These are phyloP conservation scores for Phytophthora tubulina DNA, from an alignment of 352 stramenopile genomes.

Conservation along the genomic window DNA sequence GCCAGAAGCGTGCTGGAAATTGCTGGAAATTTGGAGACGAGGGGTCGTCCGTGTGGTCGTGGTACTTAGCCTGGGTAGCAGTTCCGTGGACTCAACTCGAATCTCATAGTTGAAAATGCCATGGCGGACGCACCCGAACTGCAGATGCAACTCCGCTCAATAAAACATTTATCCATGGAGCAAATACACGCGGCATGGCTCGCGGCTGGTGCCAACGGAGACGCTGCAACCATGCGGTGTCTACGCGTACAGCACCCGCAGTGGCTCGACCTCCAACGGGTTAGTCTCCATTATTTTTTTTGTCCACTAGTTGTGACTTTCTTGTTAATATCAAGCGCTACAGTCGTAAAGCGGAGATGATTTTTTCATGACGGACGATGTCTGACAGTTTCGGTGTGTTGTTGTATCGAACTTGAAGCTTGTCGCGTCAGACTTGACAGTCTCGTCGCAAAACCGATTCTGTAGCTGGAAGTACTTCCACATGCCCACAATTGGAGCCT, in stretches of 20 bases:
- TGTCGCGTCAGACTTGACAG: conserved; percentile 6
- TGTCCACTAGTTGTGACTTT: too few species aligned
- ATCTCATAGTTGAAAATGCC: conserved; percentile 16
- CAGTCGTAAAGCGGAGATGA: not conserved
- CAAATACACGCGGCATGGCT: conserved; percentile 33
- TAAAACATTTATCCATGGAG: conserved; percentile 1
- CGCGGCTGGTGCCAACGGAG: conserved; percentile 14
- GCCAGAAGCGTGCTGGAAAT: conserved; percentile 5
- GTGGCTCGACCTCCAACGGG: conserved; percentile 31
- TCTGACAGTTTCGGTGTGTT: conserved; percentile 26
- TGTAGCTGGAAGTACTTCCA: conserved; percentile 41
- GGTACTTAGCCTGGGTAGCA: not conserved
- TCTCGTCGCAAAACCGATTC: conserved; percentile 7
- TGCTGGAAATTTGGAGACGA: not conserved
- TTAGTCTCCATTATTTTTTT: not conserved
- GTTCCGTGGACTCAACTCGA: not conserved
- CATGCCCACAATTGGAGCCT: conserved; percentile 30
- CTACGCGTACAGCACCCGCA: conserved; percentile 21
- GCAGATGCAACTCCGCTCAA: not conserved
- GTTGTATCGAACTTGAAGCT: conserved; percentile 22
- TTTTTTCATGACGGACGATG: not conserved
- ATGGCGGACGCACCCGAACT: conserved; percentile 2
- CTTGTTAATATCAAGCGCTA: too few species aligned
- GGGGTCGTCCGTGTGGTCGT: not conserved
- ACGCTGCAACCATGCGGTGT: conserved; percentile 21